phyloP scores from a whole-genome alignment of 1,139 yeast genomes.

The Suhomyces guaymorum region DNA sequence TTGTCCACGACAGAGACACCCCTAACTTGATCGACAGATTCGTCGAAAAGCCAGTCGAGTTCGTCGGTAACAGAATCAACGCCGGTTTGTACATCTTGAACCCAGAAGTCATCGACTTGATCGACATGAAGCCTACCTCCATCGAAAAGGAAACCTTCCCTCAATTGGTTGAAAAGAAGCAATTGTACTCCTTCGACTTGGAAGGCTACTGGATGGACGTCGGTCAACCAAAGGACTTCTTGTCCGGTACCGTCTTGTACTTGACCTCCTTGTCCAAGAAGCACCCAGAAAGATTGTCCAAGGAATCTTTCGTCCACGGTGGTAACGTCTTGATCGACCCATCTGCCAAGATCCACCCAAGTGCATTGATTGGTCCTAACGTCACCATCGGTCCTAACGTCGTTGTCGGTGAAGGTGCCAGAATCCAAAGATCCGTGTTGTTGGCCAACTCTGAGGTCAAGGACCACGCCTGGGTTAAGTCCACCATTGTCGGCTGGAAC shows the following conservation, averaged over 20 bases:
- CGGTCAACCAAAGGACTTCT: conserved; percentile 99
- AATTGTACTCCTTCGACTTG: conserved; percentile 91
- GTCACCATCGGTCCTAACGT: conserved; percentile 98
- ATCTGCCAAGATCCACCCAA: conserved; percentile 87
- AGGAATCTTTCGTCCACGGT: conserved; percentile 72
- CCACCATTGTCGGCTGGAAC: conserved; percentile 99
- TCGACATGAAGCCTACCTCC: conserved; percentile 97
- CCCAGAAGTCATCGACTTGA: conserved; percentile 95
- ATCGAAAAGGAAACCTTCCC: conserved; percentile 99
- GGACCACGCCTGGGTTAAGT: conserved; percentile 98
- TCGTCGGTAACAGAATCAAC: conserved; percentile 96
- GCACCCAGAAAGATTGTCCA: conserved; percentile 67
- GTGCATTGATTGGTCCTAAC: conserved; percentile 97
- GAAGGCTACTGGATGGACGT: conserved; percentile 99
- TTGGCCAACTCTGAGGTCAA: conserved; percentile 88
- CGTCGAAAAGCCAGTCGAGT: conserved; percentile 99
- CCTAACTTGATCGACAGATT: conserved; percentile 96
- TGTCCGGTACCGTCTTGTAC: conserved; percentile 94
- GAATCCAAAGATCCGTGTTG: conserved; percentile 94
- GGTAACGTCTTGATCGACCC: conserved; percentile 97
- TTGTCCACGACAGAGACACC: conserved; percentile 91
- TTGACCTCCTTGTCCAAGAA: conserved; percentile 84
- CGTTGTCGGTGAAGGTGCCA: conserved; percentile 96
- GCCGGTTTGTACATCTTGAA: conserved; percentile 96
- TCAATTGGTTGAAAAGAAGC: conserved; percentile 80